Base-by-base conservation (phyloP, 768 basidiomycete genomes). In the Phanerodontia chrysosporium region DNA sequence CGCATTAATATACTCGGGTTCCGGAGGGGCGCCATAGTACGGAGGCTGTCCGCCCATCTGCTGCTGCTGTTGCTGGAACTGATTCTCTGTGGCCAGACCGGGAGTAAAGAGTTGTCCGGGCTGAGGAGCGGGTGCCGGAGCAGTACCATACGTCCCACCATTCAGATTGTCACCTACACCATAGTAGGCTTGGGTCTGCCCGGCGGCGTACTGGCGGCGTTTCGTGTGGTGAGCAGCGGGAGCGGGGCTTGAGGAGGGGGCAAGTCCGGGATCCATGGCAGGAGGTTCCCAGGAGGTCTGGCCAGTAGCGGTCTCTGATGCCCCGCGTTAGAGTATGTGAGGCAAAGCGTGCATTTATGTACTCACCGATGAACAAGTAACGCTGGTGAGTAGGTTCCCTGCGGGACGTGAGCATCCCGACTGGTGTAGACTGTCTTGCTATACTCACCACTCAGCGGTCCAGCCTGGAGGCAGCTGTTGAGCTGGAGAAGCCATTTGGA, bases 141-240 rank as follows among this genome's bases (percentile, higher is more conserved):
- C 83, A 39, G 71, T 58, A 18, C 32, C 45, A 21, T 39, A 25
- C 21, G 22, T 30, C 14, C 51, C 52, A 2, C 25, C 59, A 24
- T 36, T 25, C 35, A 73, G 64, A 2, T 74, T 75, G 27, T 79
- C 78, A 13, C 73, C 70, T 12, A 74, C 69, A 35, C 85, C 83
- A 64, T 92, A 92, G 71, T 95, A 95, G 2, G 83, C 92, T 68
- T 94, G 92, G 1, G 93, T 93, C 73, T 97, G 95, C 12, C 92
- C 95, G 3, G 92, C 86, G 51, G 95, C 95, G 71, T 98, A 98
- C 72, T 96, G 94, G 46, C 95, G 87, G 65, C 92, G 88, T 74
- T 92, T 89, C 55, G 76, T 57, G 63, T 81, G 78, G 28, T 74
- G 70, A 6, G 80, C 72, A n/a, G 64, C 55, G 2, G 71, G 69